Evolutionary conservation across 306 rosid genomes (phyloP).

Genomic region (Malus sylvestris): DNA sequence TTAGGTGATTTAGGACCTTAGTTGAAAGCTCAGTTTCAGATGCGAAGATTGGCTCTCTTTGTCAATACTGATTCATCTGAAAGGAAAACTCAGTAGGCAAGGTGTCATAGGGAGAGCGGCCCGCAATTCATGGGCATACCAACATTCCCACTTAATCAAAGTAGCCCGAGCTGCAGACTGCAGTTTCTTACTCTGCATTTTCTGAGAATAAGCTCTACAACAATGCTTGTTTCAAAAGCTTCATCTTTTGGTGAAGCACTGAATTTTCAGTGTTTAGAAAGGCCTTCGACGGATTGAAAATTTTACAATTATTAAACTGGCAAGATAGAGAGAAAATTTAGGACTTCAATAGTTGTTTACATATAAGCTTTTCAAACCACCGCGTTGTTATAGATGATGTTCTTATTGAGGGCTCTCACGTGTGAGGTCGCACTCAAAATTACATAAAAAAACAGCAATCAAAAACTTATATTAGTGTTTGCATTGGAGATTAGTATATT

Average conservation of each 20-base stretch:
- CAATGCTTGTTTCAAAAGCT: background rate
- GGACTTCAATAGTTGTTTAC: background rate
- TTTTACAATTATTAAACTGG: no score
- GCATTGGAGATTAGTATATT: background rate
- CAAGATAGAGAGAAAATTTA: no score
- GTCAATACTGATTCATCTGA: background rate
- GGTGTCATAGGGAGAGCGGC: background rate
- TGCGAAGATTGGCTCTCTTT: background rate
- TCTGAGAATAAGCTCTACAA: background rate
- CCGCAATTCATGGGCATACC: background rate
- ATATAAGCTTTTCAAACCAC: background rate
- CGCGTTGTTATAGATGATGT: background rate
- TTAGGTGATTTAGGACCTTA: background rate
- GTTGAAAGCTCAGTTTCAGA: background rate
- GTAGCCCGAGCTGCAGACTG: background rate
- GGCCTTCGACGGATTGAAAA: background rate
- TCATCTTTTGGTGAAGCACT: background rate
- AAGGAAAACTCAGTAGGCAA: background rate
- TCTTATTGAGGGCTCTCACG: background rate
- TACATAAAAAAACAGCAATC: background rate
- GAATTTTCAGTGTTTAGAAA: background rate
- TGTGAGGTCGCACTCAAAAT: background rate
- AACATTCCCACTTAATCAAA: background rate
- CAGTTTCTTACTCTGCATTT: background rate
- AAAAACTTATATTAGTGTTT: background rate